phyloP scores from a whole-genome alignment of 2,329 filamentous ascomycete species.

The Zymoseptoria ardabiliae region DNA sequence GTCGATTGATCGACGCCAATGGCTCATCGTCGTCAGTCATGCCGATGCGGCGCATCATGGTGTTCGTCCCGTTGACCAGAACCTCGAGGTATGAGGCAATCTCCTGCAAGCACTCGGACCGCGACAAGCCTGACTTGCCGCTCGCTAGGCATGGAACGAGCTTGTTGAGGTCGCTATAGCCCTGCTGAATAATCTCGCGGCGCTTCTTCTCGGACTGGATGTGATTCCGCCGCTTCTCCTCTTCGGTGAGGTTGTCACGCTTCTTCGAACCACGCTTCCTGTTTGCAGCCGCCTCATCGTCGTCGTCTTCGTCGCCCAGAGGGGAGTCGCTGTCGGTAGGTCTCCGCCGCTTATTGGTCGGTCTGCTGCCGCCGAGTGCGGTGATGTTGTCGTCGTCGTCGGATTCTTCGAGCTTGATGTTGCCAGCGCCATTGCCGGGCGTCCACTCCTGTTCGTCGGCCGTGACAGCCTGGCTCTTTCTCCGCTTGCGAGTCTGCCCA shows the following conservation, averaged over 20 bases:
- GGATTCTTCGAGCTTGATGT: neutral
- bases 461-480: neutral
- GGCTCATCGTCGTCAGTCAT: neutral
- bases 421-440: neutral
- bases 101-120: slow-evolving; percentile 70
- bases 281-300: neutral
- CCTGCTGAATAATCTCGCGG: slow-evolving; percentile 70
- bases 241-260: slow-evolving; percentile 58
- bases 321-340: slow-evolving; percentile 1
- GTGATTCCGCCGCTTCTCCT: slow-evolving; percentile 78
- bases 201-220: slow-evolving; percentile 84
- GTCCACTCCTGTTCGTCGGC: neutral
- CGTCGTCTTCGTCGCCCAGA: slow-evolving; percentile 1
- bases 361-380: neutral
- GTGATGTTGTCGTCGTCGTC: neutral
- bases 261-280: slow-evolving; percentile 5
- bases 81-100: slow-evolving; percentile 73
- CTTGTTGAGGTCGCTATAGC: slow-evolving; percentile 71
- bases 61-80: slow-evolving; percentile 57
- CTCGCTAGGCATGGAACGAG: slow-evolving; percentile 68
- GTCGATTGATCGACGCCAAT: neutral
- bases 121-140: slow-evolving; percentile 62
- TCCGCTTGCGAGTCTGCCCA: neutral
- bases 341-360: neutral
- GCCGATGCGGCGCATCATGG: slow-evolving; percentile 3